A percentile compares a stretch with the other conserved stretches of the same genome.
phyloP scores from a whole-genome alignment of 1,139 yeast genomes.

The Nematodospora anomalae region DNA sequence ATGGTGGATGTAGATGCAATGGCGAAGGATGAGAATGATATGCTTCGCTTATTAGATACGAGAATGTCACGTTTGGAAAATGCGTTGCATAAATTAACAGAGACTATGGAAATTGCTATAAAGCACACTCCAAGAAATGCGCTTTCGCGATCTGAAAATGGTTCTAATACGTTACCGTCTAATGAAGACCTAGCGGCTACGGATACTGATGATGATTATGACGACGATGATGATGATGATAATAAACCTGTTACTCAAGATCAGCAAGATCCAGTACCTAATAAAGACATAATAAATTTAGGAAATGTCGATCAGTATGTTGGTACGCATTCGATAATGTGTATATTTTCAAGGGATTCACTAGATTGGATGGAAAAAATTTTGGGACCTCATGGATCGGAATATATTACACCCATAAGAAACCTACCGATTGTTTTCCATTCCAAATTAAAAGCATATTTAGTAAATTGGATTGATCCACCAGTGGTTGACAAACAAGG shows the following conservation, averaged over 20 bases:
- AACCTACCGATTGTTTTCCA: conserved; percentile 32
- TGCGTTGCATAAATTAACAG: conserved; percentile 21
- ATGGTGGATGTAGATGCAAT: neutral
- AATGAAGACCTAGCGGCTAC: neutral
- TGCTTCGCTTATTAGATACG: conserved; percentile 22
- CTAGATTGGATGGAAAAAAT: conserved; percentile 33
- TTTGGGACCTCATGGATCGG: conserved; percentile 24
- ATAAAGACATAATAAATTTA: conserved; percentile 6
- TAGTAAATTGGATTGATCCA: conserved; percentile 38
- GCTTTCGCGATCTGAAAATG: neutral
- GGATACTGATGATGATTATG: conserved; percentile 6
- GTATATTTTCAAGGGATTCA: conserved; percentile 38
- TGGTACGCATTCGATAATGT: conserved; percentile 41
- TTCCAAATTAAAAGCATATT: conserved; percentile 19
- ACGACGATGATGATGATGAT: conserved; percentile 8
- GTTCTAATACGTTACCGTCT: neutral
- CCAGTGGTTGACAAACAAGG: conserved; percentile 24
- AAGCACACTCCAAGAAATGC: neutral
- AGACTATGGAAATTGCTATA: conserved; percentile 10
- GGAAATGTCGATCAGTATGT: conserved; percentile 24
- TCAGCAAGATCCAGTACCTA: neutral
- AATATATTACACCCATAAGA: conserved; percentile 29
- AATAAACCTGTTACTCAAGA: neutral
- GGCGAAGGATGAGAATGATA: conserved; percentile 4
- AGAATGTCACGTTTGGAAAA: conserved; percentile 26